Percentiles rank a stretch among this genome's conserved stretches.
phyloP scores from a whole-genome alignment of 768 basidiomycete species.

The Inosperma sp. region DNA sequence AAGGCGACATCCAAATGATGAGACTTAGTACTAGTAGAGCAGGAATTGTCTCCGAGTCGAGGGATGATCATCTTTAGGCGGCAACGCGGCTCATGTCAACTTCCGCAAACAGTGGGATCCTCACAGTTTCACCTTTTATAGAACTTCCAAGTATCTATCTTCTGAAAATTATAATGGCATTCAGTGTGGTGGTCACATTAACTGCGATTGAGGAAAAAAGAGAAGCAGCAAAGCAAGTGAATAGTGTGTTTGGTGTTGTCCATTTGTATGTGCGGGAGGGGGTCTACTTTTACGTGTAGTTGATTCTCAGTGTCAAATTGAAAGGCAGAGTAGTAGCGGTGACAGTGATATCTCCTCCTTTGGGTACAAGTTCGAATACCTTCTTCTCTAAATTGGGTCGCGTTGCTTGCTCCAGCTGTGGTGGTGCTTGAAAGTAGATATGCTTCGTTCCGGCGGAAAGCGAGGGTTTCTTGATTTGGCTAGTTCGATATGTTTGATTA shows the following conservation, averaged over 20 bases:
- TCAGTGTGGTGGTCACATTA: too few species aligned
- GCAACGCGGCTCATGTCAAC: too few species aligned
- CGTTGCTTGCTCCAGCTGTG: slow-evolving; percentile 83
- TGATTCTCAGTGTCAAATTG: slow-evolving; percentile 65
- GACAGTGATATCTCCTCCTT: slow-evolving; percentile 78
- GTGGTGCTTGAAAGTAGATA: slow-evolving; percentile 92
- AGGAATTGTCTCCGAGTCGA: background rate
- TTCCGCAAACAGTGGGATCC: too few species aligned
- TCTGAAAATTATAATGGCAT: too few species aligned
- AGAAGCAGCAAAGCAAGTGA: too few species aligned
- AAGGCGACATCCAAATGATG: slow-evolving; percentile 23
- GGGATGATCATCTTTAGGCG: background rate
- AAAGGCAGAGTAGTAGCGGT: slow-evolving; percentile 90
- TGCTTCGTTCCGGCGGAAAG: slow-evolving; percentile 70
- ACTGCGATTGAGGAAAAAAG: too few species aligned
- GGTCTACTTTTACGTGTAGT: slow-evolving; percentile 33
- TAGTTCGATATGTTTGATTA: slow-evolving; percentile 27
- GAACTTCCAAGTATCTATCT: too few species aligned
- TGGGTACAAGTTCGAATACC: slow-evolving; percentile 72
- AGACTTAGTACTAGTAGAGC: background rate
- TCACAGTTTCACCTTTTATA: too few species aligned
- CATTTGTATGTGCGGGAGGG: too few species aligned
- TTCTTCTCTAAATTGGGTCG: slow-evolving; percentile 88
- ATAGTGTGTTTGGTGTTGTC: too few species aligned
- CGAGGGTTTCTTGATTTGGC: slow-evolving; percentile 97